Base-by-base conservation (phyloP, 306 rosid genomes). In the Acacia melanoxylon region DNA sequence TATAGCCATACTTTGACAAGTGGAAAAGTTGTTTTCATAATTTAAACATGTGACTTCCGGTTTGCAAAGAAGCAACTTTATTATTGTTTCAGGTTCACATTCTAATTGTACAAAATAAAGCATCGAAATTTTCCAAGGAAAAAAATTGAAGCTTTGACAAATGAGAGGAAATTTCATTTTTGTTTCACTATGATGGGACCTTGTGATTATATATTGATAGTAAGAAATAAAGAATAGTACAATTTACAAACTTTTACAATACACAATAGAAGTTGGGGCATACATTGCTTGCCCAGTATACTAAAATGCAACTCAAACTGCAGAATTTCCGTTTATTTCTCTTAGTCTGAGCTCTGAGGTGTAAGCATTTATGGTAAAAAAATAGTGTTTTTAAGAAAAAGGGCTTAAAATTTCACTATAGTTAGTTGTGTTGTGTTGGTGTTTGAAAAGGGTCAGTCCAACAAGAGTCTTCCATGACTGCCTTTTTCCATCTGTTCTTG, bases 401-500 rank as follows among this genome's bases (percentile, higher is more conserved):
- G 3, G 22, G 27, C 37, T 27, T 20, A 72, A 45, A 72, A 25
- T 46, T 45, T 72, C 54, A n/a, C 19, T 70, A 11, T 42, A 12
- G 35, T 70, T 29, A 67, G 56, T 75, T 63, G 15, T 52, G 22
- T 52, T n/a, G 76, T 74, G 68, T 45, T n/a, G 83, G 69, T 22
- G 45, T 33, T 25, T 81, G 65, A 45, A 75, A 76, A 16, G 86
- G 85, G 59, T 81, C 89, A 56, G 24, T 52, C 91, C 89, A 88
- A 77, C 78, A 79, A 19, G 49, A 27, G 67, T 88, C 89, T 33
- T 81, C 86, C 69, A 22, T 59, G 22, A 73, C 74, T 72, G 88
- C 89, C 78, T 76, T 83, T 81, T 72, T 81, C 91, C 86, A 88
- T 82, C 89, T 88, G 12, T 59, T 81, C 81, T 83, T 86, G 83